A percentile compares a stretch with the other conserved stretches of the same genome.
These are phyloP conservation scores for Hygrocybe punicea DNA, from an alignment of 768 basidiomycete genomes.

Conservation along the genomic window DNA sequence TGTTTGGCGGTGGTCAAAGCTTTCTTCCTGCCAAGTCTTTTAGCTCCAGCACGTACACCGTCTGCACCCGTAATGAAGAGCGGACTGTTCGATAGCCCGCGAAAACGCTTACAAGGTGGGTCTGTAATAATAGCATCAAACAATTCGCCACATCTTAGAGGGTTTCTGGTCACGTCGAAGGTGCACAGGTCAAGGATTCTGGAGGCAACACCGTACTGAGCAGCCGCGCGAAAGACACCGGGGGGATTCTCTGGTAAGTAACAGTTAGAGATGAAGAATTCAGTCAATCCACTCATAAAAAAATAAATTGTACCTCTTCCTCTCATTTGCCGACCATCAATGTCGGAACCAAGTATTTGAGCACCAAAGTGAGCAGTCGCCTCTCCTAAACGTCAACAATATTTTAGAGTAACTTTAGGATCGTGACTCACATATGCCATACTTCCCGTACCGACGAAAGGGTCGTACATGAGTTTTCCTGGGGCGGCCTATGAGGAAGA, in stretches of 20 bases:
- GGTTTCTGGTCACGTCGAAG: slow-evolving; percentile 88
- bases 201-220: slow-evolving; percentile 74
- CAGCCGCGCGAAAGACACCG: slow-evolving; percentile 76
- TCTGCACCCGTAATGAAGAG: slow-evolving; percentile 45
- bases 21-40: slow-evolving; percentile 70
- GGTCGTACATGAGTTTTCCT: slow-evolving; percentile 93
- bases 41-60: slow-evolving; percentile 87
- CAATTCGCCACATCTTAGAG: slow-evolving; percentile 83
- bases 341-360: slow-evolving; percentile 85
- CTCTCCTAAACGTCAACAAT: slow-evolving; percentile 35
- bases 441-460: slow-evolving; percentile 91
- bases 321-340: slow-evolving; percentile 95
- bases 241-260: slow-evolving; percentile 42
- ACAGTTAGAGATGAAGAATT: neutral
- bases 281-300: neutral
- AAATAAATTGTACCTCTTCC: slow-evolving; percentile 64
- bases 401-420: neutral
- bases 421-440: slow-evolving; percentile 69
- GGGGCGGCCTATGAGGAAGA: slow-evolving; percentile 59
- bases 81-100: neutral
- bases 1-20: slow-evolving; percentile 39
- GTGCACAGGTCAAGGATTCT: slow-evolving; percentile 82
- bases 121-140: slow-evolving; percentile 96
- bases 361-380: slow-evolving; percentile 88
- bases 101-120: slow-evolving; percentile 71